Conservation (phyloP, 805 yeast species). For the Candida insectorum region DNA sequence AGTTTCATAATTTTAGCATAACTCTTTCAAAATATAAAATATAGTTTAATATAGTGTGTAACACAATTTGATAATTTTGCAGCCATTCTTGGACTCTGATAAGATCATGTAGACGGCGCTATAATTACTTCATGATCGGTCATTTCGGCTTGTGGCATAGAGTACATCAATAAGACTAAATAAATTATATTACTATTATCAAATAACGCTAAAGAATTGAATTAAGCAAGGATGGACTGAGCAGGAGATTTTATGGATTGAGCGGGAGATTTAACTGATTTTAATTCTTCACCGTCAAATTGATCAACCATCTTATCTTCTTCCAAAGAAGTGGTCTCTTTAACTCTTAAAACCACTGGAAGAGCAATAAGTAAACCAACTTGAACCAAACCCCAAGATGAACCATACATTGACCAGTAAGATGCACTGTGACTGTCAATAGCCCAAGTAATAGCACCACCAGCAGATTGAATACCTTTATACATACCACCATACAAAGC, state of each 20-base stretch:
- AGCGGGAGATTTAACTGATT: not conserved
- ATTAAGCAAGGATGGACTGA: too few relatives aligned
- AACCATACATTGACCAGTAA: slow-evolving; percentile 40
- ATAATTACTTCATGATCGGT: too few relatives aligned
- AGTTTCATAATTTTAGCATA: too few relatives aligned
- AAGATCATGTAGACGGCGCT: too few relatives aligned
- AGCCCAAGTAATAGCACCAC: slow-evolving; percentile 60
- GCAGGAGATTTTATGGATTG: not conserved
- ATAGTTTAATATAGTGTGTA: too few relatives aligned
- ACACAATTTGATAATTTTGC: too few relatives aligned
- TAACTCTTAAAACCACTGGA: slow-evolving; percentile 36
- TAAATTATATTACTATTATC: too few relatives aligned
- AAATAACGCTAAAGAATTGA: too few relatives aligned
- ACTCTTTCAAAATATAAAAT: too few relatives aligned
- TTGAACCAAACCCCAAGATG: slow-evolving; percentile 50
- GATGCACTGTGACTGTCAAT: slow-evolving; percentile 41
- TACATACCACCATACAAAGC: slow-evolving; percentile 60
- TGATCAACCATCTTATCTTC: slow-evolving; percentile 1
- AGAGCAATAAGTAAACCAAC: slow-evolving; percentile 48
- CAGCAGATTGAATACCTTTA: slow-evolving; percentile 63
- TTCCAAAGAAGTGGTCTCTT: slow-evolving; percentile 1
- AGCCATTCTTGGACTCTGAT: too few relatives aligned
- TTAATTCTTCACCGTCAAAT: not conserved
- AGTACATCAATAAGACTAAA: too few relatives aligned
- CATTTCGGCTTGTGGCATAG: too few relatives aligned